Percentiles rank a stretch among this genome's conserved stretches.
Evolutionary conservation across 331 rosid species (phyloP).

Genomic region (Quercus tomentella): DNA sequence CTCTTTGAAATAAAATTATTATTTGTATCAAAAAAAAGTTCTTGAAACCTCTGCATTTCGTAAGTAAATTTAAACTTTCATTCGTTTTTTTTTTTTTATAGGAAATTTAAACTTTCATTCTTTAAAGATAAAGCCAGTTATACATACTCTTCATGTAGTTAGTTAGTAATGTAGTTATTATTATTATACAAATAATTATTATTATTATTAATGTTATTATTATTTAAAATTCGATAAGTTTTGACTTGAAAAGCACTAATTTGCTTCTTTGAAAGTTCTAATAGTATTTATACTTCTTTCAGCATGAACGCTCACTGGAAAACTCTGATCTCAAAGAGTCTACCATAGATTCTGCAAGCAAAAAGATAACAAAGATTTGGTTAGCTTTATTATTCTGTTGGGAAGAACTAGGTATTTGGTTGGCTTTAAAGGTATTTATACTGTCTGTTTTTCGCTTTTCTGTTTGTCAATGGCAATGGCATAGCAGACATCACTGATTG

Average conservation of each 20-base stretch:
- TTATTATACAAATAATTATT: too few relatives aligned
- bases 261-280: conserved; percentile 20
- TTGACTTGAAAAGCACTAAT: conserved; percentile 2
- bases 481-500: conserved; percentile 4
- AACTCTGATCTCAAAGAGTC: conserved; percentile 39
- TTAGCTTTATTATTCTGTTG: conserved; percentile 44
- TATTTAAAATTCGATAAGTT: neutral
- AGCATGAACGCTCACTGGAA: conserved; percentile 41
- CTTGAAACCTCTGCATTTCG: neutral
- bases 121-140: neutral
- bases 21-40: too few relatives aligned
- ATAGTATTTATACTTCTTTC: conserved; percentile 28
- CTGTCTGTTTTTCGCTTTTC: neutral
- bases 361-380: conserved; percentile 40
- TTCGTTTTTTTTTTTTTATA: too few relatives aligned
- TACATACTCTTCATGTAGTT: neutral
- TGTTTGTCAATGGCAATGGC: conserved; percentile 20
- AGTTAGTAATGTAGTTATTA: too few relatives aligned
- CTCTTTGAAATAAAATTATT: too few relatives aligned
- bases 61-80: neutral
- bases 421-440: conserved; percentile 59
- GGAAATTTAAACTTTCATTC: neutral
- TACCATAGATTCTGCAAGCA: conserved; percentile 30
- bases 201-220: neutral
- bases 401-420: conserved; percentile 75